Percentiles rank a stretch among this genome's conserved stretches.
phyloP scores from a whole-genome alignment of 1,139 yeast genomes.

The Debaryomyces singareniensis region DNA sequence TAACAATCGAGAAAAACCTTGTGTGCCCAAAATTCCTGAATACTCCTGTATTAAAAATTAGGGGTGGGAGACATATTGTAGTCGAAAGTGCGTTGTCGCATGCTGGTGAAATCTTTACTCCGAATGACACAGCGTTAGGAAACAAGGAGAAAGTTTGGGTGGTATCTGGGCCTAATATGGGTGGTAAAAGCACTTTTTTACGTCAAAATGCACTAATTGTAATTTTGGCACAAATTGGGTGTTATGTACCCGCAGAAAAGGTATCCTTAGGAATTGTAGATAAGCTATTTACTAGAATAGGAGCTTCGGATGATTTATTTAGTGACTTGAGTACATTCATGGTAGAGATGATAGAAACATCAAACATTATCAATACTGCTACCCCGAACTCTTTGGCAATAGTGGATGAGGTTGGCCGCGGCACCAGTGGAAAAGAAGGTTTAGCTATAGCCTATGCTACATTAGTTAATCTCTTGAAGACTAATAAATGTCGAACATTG shows the following conservation, averaged over 20 bases:
- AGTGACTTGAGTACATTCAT: constrained; percentile 88
- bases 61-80: constrained; percentile 76
- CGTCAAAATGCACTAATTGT: constrained; percentile 84
- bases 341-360: constrained; percentile 98
- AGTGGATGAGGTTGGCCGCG: constrained; percentile 94
- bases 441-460: constrained; percentile 86
- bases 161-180: constrained; percentile 96
- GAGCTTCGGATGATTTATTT: constrained; percentile 86
- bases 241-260: constrained; percentile 72
- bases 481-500: constrained; percentile 64
- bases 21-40: constrained; percentile 60
- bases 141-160: constrained; percentile 47
- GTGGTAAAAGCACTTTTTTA: constrained; percentile 88
- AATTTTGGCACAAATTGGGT: constrained; percentile 84
- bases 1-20: constrained; percentile 61
- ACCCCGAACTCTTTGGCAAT: constrained; percentile 75
- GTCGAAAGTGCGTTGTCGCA: constrained; percentile 72
- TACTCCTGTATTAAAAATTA: constrained; percentile 37
- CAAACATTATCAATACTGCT: constrained; percentile 70
- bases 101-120: constrained; percentile 46
- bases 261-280: constrained; percentile 81
- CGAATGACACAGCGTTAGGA: constrained; percentile 48
- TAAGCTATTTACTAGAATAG: constrained; percentile 79
- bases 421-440: constrained; percentile 89
- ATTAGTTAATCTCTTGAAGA: constrained; percentile 47